phyloP scores from a whole-genome alignment of 768 basidiomycete species.

The Exidia glandulosa region DNA sequence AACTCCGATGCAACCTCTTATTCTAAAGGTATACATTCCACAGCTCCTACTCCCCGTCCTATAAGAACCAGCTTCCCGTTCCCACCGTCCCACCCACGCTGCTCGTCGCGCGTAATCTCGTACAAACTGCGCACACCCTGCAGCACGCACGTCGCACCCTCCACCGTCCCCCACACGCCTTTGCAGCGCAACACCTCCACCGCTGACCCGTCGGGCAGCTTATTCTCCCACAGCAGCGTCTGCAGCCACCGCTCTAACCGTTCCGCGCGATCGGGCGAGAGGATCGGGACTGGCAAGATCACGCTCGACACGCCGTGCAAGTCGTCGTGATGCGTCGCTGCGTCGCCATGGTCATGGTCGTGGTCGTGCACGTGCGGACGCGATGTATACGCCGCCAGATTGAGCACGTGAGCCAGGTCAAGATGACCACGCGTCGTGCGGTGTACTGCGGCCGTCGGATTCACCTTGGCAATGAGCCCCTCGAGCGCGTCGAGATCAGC shows the following conservation, averaged over 20 bases:
- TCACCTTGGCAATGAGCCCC: constrained; percentile 55
- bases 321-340: constrained; percentile 19
- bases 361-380: constrained; percentile 28
- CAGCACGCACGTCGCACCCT: constrained; percentile 58
- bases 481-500: constrained; percentile 39
- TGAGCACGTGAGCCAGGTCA: constrained; percentile 67
- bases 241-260: constrained; percentile 74
- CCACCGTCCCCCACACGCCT: constrained; percentile 52
- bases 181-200: constrained; percentile 70
- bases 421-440: constrained; percentile 61
- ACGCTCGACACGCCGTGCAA: constrained; percentile 65
- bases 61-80: constrained; percentile 80
- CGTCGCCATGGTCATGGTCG: constrained; percentile 21
- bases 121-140: constrained; percentile 91
- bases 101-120: constrained; percentile 47
- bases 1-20: neutral
- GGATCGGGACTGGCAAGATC: constrained; percentile 54
- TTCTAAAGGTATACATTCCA: neutral
- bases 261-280: constrained; percentile 37
- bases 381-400: constrained; percentile 65
- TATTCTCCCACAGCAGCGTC: constrained; percentile 68
- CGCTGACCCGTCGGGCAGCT: constrained; percentile 26
- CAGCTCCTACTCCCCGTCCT: constrained; percentile 61
- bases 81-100: constrained; percentile 30
- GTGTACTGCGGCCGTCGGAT: constrained; percentile 68